Conservation (phyloP, 148 eudicot species). For the Vaccinium myrtillus region DNA sequence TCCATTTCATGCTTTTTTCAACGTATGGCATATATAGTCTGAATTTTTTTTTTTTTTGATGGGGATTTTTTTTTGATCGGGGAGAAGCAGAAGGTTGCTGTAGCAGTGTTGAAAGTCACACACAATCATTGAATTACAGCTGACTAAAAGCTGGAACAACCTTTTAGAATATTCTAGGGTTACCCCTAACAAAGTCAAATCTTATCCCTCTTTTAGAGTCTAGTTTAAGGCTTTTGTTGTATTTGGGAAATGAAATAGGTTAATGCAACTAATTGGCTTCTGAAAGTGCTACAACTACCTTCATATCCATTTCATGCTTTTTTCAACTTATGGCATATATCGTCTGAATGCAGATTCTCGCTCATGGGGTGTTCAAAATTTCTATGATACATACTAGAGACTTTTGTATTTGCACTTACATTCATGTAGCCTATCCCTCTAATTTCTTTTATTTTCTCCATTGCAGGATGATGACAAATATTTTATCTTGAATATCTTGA, state of each 20-base stretch:
- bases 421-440: not conserved
- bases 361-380: not conserved
- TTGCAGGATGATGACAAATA: slow-evolving; percentile 71
- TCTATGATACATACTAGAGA: not conserved
- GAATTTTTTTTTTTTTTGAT: too few relatives aligned
- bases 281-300: not conserved
- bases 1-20: not conserved
- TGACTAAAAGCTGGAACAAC: not conserved
- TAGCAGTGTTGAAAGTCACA: not conserved
- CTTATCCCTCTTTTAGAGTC: not conserved
- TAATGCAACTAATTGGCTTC: not conserved
- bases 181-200: not conserved
- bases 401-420: not conserved
- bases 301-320: not conserved
- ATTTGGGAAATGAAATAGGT: not conserved
- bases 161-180: not conserved
- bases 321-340: not conserved
- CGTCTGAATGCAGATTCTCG: not conserved
- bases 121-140: not conserved
- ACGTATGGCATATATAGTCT: not conserved
- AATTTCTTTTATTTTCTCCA: slow-evolving; percentile 21
- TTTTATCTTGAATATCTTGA: slow-evolving; percentile 53
- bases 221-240: not conserved
- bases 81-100: too few relatives aligned
- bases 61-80: too few relatives aligned